These are phyloP conservation scores for Gastrodia elata DNA, from an alignment of 106 monocot genomes.

Conservation along the genomic window DNA sequence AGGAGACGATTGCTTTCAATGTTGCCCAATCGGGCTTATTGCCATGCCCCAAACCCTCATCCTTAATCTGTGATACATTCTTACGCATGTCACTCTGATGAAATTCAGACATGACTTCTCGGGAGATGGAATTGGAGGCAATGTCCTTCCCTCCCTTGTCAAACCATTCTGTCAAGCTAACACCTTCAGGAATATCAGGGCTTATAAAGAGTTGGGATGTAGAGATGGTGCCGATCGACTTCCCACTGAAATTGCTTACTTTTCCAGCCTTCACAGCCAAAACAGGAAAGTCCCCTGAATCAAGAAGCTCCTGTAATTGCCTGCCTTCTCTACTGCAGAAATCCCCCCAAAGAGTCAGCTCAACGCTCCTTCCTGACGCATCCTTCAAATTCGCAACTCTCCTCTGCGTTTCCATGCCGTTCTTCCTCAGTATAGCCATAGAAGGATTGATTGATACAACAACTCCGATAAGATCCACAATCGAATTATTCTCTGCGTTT, in stretches of 20 bases:
- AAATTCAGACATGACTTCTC: conserved; percentile 30
- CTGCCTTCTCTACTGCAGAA: conserved; percentile 81
- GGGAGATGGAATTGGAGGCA: conserved; percentile 67
- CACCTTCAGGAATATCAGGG: conserved; percentile 67
- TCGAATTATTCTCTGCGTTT: conserved; percentile 67
- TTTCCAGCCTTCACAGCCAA: conserved; percentile 88
- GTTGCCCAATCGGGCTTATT: conserved; percentile 90
- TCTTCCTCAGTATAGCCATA: conserved; percentile 76
- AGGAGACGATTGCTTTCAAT: conserved; percentile 68
- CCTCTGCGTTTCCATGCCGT: conserved; percentile 92
- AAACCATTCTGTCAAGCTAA: conserved; percentile 65
- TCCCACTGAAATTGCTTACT: conserved; percentile 89
- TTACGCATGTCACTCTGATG: conserved; percentile 54
- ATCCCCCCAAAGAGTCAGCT: conserved; percentile 95
- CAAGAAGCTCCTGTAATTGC: conserved; percentile 49
- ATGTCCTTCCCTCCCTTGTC: conserved; percentile 54
- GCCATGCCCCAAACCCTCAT: conserved; percentile 82
- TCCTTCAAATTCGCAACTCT: conserved; percentile 78
- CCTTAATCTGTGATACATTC: conserved; percentile 74
- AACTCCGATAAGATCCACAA: conserved; percentile 79
- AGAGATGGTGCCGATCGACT: conserved; percentile 86
- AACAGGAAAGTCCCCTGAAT: conserved; percentile 53
- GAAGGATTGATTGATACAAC: conserved; percentile 59
- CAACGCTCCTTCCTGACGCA: conserved; percentile 64
- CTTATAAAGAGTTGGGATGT: conserved; percentile 73